Percentiles rank a stretch among this genome's conserved stretches.
These are phyloP conservation scores for Ilex paraguariensis DNA, from an alignment of 305 asterid genomes.

Conservation along the genomic window DNA sequence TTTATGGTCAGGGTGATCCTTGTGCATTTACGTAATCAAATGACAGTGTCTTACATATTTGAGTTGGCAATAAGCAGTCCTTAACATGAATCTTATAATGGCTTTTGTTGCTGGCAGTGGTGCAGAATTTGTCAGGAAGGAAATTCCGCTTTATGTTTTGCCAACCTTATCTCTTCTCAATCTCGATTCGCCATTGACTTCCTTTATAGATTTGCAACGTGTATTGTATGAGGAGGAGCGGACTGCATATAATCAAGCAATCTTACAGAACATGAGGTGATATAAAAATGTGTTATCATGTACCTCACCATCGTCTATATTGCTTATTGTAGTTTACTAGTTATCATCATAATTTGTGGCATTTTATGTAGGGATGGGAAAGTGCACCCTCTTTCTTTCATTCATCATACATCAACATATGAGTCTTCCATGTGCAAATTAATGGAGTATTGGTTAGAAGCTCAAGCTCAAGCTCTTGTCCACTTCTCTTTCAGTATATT, in stretches of 20 bases:
- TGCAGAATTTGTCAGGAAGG: conserved; percentile 89
- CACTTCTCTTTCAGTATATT: conserved; percentile 9
- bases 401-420: conserved; percentile 95
- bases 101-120: conserved; percentile 60
- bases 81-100: conserved; percentile 11
- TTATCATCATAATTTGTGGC: conserved; percentile 8
- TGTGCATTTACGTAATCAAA: not conserved
- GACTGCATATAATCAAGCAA: conserved; percentile 78
- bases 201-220: conserved; percentile 71
- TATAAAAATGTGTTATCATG: not conserved
- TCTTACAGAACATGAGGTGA: conserved; percentile 71
- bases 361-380: conserved; percentile 54
- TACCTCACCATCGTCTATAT: conserved; percentile 3
- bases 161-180: conserved; percentile 69
- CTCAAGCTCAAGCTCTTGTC: not conserved
- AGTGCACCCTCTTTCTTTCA: conserved; percentile 80
- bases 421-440: conserved; percentile 98
- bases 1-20: conserved; percentile 2
- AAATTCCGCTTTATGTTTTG: conserved; percentile 74
- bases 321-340: conserved; percentile 1
- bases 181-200: conserved; percentile 67
- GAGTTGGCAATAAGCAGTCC: too few species aligned
- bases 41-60: not conserved
- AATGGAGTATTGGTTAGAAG: conserved; percentile 86
- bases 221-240: conserved; percentile 89